A percentile compares a stretch with the other conserved stretches of the same genome.
Evolutionary conservation across 306 rosid genomes (phyloP).

Genomic region (Lathyrus sativus): DNA sequence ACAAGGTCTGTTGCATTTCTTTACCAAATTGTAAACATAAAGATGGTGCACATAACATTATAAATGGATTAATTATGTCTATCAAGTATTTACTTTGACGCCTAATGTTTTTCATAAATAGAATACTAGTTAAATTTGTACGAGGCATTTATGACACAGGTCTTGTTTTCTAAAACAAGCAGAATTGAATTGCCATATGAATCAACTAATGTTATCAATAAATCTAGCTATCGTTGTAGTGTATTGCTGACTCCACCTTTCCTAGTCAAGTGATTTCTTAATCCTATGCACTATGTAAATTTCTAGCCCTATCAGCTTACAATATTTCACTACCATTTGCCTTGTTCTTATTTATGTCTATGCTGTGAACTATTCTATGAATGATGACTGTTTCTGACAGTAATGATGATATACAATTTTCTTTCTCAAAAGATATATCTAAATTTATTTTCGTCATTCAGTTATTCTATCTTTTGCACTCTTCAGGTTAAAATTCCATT

Average conservation of each 20-base stretch:
- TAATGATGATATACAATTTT: not conserved
- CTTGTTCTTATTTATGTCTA: not conserved
- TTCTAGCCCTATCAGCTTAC: not conserved
- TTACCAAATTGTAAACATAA: constrained; percentile 13
- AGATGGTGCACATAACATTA: not conserved
- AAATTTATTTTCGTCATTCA: not conserved
- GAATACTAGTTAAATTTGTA: not conserved
- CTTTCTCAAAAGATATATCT: not conserved
- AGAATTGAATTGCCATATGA: constrained; percentile 20
- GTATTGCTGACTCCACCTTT: constrained; percentile 11
- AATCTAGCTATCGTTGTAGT: not conserved
- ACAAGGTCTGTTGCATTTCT: constrained; percentile 55
- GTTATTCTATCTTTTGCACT: constrained; percentile 15
- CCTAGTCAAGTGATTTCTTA: not conserved
- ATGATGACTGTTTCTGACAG: not conserved
- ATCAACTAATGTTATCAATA: constrained; percentile 2
- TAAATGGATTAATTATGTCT: constrained; percentile 6
- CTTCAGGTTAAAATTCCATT: constrained; percentile 85
- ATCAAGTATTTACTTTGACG: not conserved
- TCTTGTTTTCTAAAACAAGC: not conserved
- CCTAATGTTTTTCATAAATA: not conserved
- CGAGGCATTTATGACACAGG: not conserved
- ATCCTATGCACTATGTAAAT: not conserved
- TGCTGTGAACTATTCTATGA: not conserved
- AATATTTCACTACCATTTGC: not conserved